Evolutionary conservation across 257 asterid species (phyloP).

Genomic region (Plantago major): DNA sequence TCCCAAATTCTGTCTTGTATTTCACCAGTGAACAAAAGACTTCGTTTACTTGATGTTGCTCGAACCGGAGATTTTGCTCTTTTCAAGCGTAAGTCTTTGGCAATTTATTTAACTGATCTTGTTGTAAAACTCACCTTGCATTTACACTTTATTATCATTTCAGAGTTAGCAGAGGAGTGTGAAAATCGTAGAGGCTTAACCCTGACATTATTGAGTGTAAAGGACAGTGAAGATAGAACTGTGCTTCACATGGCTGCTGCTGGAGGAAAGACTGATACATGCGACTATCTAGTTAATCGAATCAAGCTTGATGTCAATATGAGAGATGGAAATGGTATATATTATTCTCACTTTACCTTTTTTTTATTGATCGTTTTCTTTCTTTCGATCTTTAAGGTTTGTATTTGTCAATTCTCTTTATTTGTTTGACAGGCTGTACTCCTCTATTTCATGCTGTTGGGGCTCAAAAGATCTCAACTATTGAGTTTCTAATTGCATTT

Average conservation of each 20-base stretch:
- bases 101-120: not conserved
- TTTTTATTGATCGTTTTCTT: not conserved
- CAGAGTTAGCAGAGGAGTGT: not conserved
- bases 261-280: slow-evolving; percentile 11
- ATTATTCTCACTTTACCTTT: not conserved
- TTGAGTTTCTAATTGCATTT: slow-evolving; percentile 13
- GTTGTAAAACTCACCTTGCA: not conserved
- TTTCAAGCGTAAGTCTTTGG: not conserved
- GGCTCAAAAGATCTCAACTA: not conserved
- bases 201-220: not conserved
- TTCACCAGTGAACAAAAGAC: too few species aligned
- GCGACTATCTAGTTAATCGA: slow-evolving; percentile 18
- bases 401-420: not conserved
- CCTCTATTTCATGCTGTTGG: slow-evolving; percentile 22
- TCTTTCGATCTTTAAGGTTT: too few species aligned
- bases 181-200: not conserved
- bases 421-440: slow-evolving; percentile 21
- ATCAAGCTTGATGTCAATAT: slow-evolving; percentile 18
- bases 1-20: too few species aligned
- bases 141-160: slow-evolving; percentile 1
- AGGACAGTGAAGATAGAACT: not conserved
- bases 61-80: too few species aligned
- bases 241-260: slow-evolving; percentile 28
- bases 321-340: not conserved
- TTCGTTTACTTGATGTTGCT: too few species aligned